phyloP scores from a whole-genome alignment of 352 stramenopile species.

The Phytopythium litorale region DNA sequence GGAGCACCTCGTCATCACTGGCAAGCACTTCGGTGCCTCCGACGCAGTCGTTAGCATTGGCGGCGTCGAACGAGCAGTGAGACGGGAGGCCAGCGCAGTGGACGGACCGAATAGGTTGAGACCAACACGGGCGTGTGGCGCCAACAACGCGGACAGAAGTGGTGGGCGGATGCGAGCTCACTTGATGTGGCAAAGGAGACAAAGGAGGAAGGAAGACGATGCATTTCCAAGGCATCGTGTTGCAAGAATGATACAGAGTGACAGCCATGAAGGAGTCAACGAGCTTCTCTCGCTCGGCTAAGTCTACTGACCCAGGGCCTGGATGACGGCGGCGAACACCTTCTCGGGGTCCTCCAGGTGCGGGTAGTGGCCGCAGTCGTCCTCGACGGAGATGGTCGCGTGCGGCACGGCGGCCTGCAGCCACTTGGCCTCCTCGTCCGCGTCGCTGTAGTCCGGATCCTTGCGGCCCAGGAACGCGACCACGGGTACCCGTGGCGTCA shows the following conservation, averaged over 20 bases:
- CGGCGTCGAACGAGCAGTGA: conserved; percentile 44
- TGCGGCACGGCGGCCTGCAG: conserved; percentile 20
- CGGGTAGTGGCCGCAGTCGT: conserved; percentile 31
- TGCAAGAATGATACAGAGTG: background rate
- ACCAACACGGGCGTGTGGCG: no score
- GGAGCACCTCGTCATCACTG: conserved; percentile 53
- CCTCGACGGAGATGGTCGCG: conserved; percentile 13
- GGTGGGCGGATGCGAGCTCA: no score
- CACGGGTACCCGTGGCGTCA: conserved; percentile 9
- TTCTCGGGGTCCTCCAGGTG: conserved; percentile 25
- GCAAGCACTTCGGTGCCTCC: conserved; percentile 67
- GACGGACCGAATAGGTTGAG: no score
- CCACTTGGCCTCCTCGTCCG: conserved; percentile 29
- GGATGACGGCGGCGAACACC: conserved; percentile 15
- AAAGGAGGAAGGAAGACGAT: no score
- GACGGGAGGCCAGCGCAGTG: no score
- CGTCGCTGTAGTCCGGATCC: conserved; percentile 29
- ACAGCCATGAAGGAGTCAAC: no score
- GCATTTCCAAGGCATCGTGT: no score
- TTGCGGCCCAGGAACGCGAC: conserved; percentile 32
- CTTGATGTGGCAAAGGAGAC: no score
- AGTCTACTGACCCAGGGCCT: conserved; percentile 1
- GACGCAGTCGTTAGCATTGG: conserved; percentile 72
- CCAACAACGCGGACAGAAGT: no score
- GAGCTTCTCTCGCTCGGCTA: no score